Conservation (phyloP, 345 rosid genomes). For the Combretum micranthum region DNA sequence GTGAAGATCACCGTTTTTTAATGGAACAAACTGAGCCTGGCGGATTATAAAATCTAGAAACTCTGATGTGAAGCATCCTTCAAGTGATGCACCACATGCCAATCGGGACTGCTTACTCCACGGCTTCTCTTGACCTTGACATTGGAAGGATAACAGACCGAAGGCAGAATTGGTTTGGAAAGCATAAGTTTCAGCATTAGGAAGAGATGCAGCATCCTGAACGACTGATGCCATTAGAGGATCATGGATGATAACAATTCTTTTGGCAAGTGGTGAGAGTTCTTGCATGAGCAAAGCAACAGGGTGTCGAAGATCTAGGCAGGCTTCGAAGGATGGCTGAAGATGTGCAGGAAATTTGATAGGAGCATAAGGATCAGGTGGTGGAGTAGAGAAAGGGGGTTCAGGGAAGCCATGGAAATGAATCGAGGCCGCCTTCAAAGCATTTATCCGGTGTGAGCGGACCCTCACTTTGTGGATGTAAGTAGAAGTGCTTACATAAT, state of each 20-base stretch:
- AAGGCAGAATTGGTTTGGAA: slow-evolving; percentile 44
- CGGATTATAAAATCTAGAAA: slow-evolving; percentile 20
- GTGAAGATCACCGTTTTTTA: slow-evolving; percentile 20
- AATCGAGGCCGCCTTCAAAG: slow-evolving; percentile 8
- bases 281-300: slow-evolving; percentile 13
- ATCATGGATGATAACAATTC: slow-evolving; percentile 29
- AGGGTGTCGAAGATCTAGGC: slow-evolving; percentile 20
- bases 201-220: slow-evolving; percentile 20
- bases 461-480: slow-evolving; percentile 37
- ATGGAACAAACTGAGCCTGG: slow-evolving; percentile 7
- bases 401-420: slow-evolving; percentile 29
- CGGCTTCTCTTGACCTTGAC: slow-evolving; percentile 16
- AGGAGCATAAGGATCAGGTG: slow-evolving; percentile 18
- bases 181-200: slow-evolving; percentile 28
- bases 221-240: slow-evolving; percentile 37
- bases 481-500: slow-evolving; percentile 29
- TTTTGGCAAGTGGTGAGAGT: slow-evolving; percentile 21
- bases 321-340: slow-evolving; percentile 27
- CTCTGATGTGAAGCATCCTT: slow-evolving; percentile 34
- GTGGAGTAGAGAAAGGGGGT: slow-evolving; percentile 27
- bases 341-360: slow-evolving; percentile 42
- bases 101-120: slow-evolving; percentile 1
- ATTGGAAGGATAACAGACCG: slow-evolving; percentile 8
- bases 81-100: slow-evolving; percentile 25
- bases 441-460: slow-evolving; percentile 27